Conservation (phyloP, 164 flowering plant species). For the Berberis vulgaris region DNA sequence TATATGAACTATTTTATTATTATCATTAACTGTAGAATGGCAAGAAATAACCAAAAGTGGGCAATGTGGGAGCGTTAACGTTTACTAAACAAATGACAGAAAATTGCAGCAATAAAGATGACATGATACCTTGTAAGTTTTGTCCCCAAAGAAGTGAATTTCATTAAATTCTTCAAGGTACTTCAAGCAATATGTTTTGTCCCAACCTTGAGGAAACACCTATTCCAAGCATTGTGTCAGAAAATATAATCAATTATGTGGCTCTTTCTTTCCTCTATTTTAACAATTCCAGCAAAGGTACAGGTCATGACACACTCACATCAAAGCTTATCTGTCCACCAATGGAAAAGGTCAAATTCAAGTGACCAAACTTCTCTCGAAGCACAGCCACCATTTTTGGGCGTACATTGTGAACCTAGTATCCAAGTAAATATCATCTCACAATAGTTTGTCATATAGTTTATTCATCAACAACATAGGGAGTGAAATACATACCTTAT, state of each 20-base stretch:
- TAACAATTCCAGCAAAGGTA: not conserved
- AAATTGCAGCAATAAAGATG: too few relatives aligned
- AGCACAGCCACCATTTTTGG: conserved; percentile 80
- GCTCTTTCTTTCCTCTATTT: not conserved
- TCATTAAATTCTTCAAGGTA: conserved; percentile 78
- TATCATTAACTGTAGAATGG: too few relatives aligned
- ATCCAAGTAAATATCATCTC: not conserved
- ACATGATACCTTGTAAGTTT: conserved; percentile 73
- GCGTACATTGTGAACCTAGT: conserved; percentile 75
- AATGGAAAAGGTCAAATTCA: conserved; percentile 87
- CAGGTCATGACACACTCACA: conserved; percentile 36
- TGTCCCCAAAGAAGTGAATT: conserved; percentile 98
- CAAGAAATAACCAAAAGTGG: too few relatives aligned
- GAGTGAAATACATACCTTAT: conserved; percentile 50
- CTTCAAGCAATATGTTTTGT: conserved; percentile 88
- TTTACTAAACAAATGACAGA: too few relatives aligned
- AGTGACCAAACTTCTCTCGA: conserved; percentile 81
- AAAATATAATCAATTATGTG: not conserved
- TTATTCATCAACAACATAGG: not conserved
- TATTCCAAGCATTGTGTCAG: conserved; percentile 22
- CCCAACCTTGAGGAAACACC: conserved; percentile 99
- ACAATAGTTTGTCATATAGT: too few relatives aligned
- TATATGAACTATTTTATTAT: too few relatives aligned
- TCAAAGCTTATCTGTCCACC: conserved; percentile 99
- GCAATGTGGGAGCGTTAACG: too few relatives aligned